A percentile compares a stretch with the other conserved stretches of the same genome.
Evolutionary conservation across 1,284 basidiomycete genomes (phyloP).

Genomic region (Microbotryum lychnidis-dioicae): DNA sequence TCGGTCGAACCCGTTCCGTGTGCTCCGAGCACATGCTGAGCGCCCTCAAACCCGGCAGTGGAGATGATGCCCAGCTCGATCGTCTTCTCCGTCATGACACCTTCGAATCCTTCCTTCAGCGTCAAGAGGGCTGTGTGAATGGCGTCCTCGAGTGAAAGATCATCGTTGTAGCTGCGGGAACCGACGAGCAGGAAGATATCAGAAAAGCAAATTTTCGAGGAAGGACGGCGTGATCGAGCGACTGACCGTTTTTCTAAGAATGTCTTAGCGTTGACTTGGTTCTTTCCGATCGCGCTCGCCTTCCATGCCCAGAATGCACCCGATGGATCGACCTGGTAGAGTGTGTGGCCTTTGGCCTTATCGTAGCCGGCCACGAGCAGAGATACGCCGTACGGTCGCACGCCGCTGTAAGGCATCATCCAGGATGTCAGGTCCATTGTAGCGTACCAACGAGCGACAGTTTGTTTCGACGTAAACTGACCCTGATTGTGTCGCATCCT

Average conservation of each 20-base stretch:
- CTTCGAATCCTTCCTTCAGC: conserved; percentile 85
- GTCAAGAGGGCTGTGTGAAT: conserved; percentile 99
- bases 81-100: conserved; percentile 99
- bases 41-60: conserved; percentile 63
- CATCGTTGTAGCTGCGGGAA: conserved; percentile 82
- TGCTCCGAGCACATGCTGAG: conserved; percentile 46
- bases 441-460: background rate
- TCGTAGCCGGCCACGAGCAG: conserved; percentile 96
- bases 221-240: background rate
- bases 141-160: conserved; percentile 96
- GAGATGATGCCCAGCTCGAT: conserved; percentile 97
- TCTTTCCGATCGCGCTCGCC: conserved; percentile 98
- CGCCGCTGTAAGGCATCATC: conserved; percentile 58
- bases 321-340: conserved; percentile 98
- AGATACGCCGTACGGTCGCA: conserved; percentile 94
- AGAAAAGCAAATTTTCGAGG: background rate
- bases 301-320: conserved; percentile 99
- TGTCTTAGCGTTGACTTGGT: conserved; percentile 99
- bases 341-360: conserved; percentile 73
- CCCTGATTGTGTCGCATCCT: conserved; percentile 98
- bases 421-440: background rate
- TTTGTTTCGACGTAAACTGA: conserved; percentile 43
- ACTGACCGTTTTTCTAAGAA: conserved; percentile 93
- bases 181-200: conserved; percentile 1
- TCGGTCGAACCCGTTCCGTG: conserved; percentile 60